Conservation (phyloP, 23 red algal genomes). For the Gracilaria vermiculophylla region DNA sequence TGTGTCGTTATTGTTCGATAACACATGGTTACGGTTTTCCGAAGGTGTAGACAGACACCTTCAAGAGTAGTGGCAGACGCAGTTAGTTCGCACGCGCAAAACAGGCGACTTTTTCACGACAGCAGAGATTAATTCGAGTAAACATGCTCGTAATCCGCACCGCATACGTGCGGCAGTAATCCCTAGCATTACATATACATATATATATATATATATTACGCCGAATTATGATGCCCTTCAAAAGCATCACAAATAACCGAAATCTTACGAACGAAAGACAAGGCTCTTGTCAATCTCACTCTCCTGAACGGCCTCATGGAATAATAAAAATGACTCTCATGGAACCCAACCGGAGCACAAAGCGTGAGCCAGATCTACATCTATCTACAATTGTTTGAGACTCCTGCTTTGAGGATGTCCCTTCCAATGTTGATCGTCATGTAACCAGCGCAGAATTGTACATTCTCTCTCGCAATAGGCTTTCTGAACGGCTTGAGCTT, state of each 20-base stretch:
- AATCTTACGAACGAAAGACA: not conserved
- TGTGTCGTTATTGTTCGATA: too few species aligned
- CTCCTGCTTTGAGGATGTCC: not conserved
- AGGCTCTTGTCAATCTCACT: not conserved
- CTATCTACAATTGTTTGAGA: constrained; percentile 18
- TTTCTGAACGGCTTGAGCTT: constrained; percentile 26
- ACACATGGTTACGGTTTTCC: too few species aligned
- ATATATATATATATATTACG: too few species aligned
- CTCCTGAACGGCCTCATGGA: not conserved
- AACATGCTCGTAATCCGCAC: too few species aligned
- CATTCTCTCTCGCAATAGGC: constrained; percentile 22
- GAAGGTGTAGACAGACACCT: too few species aligned
- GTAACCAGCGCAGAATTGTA: constrained; percentile 36
- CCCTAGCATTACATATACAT: too few species aligned
- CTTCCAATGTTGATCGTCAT: not conserved
- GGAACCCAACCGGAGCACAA: not conserved
- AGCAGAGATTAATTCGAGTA: too few species aligned
- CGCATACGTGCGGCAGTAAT: too few species aligned
- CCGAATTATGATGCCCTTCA: not conserved
- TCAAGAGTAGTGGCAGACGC: too few species aligned
- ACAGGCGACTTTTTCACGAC: too few species aligned
- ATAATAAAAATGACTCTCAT: not conserved
- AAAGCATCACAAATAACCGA: not conserved
- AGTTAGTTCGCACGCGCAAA: too few species aligned
- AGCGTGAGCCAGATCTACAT: not conserved